Base-by-base conservation (phyloP, 768 basidiomycete genomes). In the Leccinum incarnatum region DNA sequence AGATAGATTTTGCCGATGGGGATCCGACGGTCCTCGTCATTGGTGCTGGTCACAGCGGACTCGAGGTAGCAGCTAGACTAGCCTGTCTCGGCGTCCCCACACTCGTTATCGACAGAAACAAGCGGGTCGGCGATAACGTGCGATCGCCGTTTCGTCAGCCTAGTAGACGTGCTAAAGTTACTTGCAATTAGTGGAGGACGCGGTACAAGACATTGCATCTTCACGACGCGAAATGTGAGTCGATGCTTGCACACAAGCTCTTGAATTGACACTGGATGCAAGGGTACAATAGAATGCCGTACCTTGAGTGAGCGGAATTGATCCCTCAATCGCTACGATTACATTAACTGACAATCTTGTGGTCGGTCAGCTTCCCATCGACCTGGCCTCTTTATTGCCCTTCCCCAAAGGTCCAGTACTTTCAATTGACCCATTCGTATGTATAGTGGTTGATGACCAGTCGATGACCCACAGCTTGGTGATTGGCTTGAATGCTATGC, bases 401-500 rank as follows among this genome's bases (percentile, higher is more conserved):
- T 8, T 80, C 82, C 2, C 69, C 72, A 17, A 86, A 86, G 74
- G 80, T 80, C 53, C 29, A 17, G 36, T 17, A 17, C 42, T 53
- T 55, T 46, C 9, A 12, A 14, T 25, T 8, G 23, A 3, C 12
- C 0, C 40, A 4, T 36, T 15, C 34, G 34, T 15, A 36, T 32
- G 19, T 25, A 34, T 3, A 17, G 36, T 37, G 15, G 15, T 17
- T 34, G 21, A 54, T 34, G 27, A 9, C 27, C 10, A 7, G 15
- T 17, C 32, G 21, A 54, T 34, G 27, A 9, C 27, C 10, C 47
- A 14, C 30, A 85, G 82, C 69, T 88, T 37, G 86, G 79, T 3
- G 82, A 83, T 60, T 88, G 83, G 83, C 76, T 88, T 1, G 86
- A 88, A 66, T 73, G 67, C 6, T 89, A 88, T 58, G 84, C 81